Conservation (phyloP, 352 stramenopile genomes). For the Globisporangium heterothallicum region DNA sequence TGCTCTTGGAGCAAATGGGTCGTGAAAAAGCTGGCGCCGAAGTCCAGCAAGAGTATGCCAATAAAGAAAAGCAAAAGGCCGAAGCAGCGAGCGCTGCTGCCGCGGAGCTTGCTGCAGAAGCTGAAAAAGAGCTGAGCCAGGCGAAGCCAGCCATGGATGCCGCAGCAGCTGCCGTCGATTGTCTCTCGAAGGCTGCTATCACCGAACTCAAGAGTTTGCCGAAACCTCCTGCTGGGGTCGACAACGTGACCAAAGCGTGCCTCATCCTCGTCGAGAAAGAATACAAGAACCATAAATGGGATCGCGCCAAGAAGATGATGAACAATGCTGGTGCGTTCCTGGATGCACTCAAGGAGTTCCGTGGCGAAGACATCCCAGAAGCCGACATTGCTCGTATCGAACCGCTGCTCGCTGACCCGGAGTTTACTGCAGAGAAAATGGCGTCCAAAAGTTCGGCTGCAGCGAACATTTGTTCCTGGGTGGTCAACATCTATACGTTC, state of each 20-base stretch:
- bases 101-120: constrained; percentile 90
- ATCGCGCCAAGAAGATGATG: constrained; percentile 99
- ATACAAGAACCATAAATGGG: constrained; percentile 98
- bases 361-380: constrained; percentile 94
- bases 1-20: constrained; percentile 93
- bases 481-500: constrained; percentile 97
- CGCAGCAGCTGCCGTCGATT: constrained; percentile 92
- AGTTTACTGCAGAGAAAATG: constrained; percentile 97
- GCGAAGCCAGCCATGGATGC: constrained; percentile 97
- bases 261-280: constrained; percentile 97
- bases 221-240: constrained; percentile 93
- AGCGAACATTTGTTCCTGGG: constrained; percentile 96
- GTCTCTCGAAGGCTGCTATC: constrained; percentile 95
- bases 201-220: constrained; percentile 96
- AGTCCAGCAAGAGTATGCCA: constrained; percentile 92
- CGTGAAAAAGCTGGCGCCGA: constrained; percentile 91
- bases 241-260: constrained; percentile 95
- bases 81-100: constrained; percentile 89
- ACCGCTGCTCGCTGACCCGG: constrained; percentile 88
- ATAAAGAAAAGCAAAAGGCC: constrained; percentile 92
- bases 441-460: constrained; percentile 94
- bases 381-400: constrained; percentile 90
- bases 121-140: constrained; percentile 93
- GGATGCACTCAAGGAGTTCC: constrained; percentile 89
- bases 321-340: constrained; percentile 96